Conservation (phyloP, 768 basidiomycete species). For the Tremella yokohamensis region DNA sequence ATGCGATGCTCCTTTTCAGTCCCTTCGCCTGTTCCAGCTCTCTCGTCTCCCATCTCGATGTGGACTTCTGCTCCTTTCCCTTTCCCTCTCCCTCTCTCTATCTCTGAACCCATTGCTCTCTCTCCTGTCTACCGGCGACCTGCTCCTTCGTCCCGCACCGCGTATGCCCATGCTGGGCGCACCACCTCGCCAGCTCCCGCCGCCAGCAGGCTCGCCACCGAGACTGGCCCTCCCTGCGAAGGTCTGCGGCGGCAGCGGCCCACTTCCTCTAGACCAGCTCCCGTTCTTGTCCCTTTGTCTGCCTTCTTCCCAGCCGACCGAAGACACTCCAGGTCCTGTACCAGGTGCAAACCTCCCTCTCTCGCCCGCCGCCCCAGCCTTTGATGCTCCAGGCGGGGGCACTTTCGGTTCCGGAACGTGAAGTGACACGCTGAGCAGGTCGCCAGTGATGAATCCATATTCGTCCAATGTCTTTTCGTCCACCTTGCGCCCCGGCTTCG, state of each 20-base stretch:
- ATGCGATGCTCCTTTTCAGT: not conserved
- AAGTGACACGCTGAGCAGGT: constrained; percentile 33
- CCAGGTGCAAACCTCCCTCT: not conserved
- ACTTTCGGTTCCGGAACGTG: constrained; percentile 36
- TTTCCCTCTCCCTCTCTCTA: constrained; percentile 1
- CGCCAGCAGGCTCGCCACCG: constrained; percentile 7
- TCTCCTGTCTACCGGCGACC: not conserved
- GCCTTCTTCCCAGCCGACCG: constrained; percentile 17
- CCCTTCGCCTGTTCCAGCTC: constrained; percentile 10
- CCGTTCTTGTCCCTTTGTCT: constrained; percentile 5
- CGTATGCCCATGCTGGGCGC: constrained; percentile 1
- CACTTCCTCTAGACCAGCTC: not conserved
- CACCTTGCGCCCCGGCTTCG: constrained; percentile 14
- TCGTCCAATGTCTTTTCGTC: constrained; percentile 42
- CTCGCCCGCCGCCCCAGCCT: constrained; percentile 1
- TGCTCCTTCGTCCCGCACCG: constrained; percentile 8
- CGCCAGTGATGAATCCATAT: constrained; percentile 42
- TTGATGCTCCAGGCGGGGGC: not conserved
- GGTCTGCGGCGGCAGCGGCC: constrained; percentile 5
- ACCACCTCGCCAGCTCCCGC: constrained; percentile 12
- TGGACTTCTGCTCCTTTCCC: constrained; percentile 10
- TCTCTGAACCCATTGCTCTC: constrained; percentile 9
- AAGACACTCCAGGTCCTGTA: constrained; percentile 9
- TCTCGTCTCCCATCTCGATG: constrained; percentile 7
- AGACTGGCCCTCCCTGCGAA: constrained; percentile 8